phyloP scores from a whole-genome alignment of 2,329 filamentous ascomycete species.

The Thielaviopsis euricoi region DNA sequence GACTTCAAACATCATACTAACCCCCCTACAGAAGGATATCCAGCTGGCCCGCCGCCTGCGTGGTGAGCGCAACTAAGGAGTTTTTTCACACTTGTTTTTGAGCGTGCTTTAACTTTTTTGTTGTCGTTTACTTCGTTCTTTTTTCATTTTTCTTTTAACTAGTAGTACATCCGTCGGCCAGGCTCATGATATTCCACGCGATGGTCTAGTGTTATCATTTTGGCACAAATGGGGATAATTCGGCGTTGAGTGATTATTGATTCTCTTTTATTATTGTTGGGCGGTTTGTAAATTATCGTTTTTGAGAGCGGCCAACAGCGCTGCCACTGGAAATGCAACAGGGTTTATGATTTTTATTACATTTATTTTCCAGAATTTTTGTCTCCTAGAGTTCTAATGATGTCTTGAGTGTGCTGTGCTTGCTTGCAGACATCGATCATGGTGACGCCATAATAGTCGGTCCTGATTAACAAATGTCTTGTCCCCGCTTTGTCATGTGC shows the following conservation, averaged over 20 bases:
- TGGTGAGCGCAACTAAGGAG: conserved; percentile 72
- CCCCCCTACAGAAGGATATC: conserved; percentile 54
- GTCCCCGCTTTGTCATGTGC: background rate
- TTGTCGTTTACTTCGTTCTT: background rate
- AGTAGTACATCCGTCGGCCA: conserved; percentile 1
- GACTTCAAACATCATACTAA: background rate
- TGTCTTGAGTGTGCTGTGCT: too few relatives aligned
- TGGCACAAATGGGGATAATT: conserved; percentile 10
- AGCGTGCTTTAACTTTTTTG: background rate
- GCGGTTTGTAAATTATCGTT: conserved; percentile 13
- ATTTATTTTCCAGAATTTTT: background rate
- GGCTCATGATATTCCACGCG: conserved; percentile 9
- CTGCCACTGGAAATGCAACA: conserved; percentile 9
- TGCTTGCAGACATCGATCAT: too few relatives aligned
- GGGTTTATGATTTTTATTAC: conserved; percentile 9
- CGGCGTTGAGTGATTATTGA: conserved; percentile 11
- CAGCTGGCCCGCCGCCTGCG: conserved; percentile 90
- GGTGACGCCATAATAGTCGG: background rate
- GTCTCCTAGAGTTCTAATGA: too few relatives aligned
- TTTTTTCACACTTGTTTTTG: conserved; percentile 2
- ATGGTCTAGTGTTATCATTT: conserved; percentile 10
- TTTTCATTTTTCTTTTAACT: conserved; percentile 3
- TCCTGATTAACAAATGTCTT: background rate
- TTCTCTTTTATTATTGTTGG: conserved; percentile 11
- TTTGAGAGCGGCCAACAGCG: conserved; percentile 10